These are phyloP conservation scores for Penicillium sclerotigenum DNA, from an alignment of 2,329 filamentous ascomycete species.

Conservation along the genomic window DNA sequence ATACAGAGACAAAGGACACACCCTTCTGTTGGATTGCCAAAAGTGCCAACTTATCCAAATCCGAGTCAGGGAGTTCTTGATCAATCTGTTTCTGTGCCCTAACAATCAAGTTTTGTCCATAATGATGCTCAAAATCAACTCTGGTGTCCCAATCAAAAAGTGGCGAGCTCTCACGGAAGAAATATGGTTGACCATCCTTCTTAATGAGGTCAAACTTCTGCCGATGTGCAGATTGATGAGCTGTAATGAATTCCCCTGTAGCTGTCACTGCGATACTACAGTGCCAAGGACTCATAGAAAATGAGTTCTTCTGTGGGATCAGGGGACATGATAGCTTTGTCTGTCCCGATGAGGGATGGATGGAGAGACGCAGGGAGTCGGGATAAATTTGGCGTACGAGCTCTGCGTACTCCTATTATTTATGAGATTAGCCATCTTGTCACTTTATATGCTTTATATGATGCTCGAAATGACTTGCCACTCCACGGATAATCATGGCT, in stretches of 20 bases:
- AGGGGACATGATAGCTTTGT: conserved; percentile 7
- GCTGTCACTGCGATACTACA: conserved; percentile 6
- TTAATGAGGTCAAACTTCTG: conserved; percentile 2
- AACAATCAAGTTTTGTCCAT: background rate
- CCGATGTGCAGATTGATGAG: conserved; percentile 4
- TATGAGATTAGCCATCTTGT: background rate
- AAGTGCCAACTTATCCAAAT: conserved; percentile 8
- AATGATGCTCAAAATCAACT: conserved; percentile 4
- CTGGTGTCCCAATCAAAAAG: background rate
- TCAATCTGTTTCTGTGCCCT: background rate
- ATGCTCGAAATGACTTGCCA: background rate
- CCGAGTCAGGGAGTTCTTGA: background rate
- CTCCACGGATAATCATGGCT: conserved; percentile 5
- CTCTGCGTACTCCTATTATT: conserved; percentile 3
- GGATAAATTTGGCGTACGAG: conserved; percentile 7
- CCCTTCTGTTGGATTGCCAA: conserved; percentile 2
- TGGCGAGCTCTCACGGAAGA: conserved; percentile 7
- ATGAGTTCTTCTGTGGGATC: conserved; percentile 1
- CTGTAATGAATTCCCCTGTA: conserved; percentile 4
- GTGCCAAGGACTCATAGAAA: conserved; percentile 11
- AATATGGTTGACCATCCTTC: background rate
- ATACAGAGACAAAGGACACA: background rate
- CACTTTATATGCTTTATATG: background rate
- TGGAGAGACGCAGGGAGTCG: conserved; percentile 8
- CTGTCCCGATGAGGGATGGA: conserved; percentile 7